Conservation (phyloP, 164 flowering plant species). For the Euptelea pleiosperma region DNA sequence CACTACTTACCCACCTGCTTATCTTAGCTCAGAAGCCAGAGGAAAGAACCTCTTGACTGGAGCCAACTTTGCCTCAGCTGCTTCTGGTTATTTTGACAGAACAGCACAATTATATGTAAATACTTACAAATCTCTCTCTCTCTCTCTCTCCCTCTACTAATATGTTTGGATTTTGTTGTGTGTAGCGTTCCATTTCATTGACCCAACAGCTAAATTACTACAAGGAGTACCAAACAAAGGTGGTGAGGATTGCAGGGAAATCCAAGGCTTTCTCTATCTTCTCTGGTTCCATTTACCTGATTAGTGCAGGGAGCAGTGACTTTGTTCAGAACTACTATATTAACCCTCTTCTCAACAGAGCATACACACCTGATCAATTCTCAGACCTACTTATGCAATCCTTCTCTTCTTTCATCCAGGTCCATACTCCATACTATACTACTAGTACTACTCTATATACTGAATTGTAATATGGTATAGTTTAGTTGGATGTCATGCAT, state of each 20-base stretch:
- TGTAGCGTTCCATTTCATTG: conserved; percentile 56
- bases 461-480: too few species aligned
- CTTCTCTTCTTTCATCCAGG: conserved; percentile 61
- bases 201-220: conserved; percentile 56
- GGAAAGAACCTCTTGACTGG: conserved; percentile 57
- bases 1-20: conserved; percentile 70
- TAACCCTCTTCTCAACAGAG: conserved; percentile 45
- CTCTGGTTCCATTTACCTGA: conserved; percentile 56
- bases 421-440: conserved; percentile 12
- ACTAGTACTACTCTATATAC: too few species aligned
- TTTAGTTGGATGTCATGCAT: too few species aligned
- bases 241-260: conserved; percentile 44
- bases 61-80: conserved; percentile 79
- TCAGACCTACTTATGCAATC: conserved; percentile 55
- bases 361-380: conserved; percentile 52
- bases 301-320: conserved; percentile 83
- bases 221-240: conserved; percentile 57
- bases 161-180: background rate
- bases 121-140: background rate
- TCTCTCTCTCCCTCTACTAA: conserved; percentile 10
- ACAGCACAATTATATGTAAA: conserved; percentile 68
- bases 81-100: conserved; percentile 62
- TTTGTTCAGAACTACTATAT: too few species aligned
- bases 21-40: conserved; percentile 55
- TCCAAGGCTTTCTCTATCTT: conserved; percentile 45